Conservation (phyloP, 352 stramenopile species). For the Phytopythium ostracodes region DNA sequence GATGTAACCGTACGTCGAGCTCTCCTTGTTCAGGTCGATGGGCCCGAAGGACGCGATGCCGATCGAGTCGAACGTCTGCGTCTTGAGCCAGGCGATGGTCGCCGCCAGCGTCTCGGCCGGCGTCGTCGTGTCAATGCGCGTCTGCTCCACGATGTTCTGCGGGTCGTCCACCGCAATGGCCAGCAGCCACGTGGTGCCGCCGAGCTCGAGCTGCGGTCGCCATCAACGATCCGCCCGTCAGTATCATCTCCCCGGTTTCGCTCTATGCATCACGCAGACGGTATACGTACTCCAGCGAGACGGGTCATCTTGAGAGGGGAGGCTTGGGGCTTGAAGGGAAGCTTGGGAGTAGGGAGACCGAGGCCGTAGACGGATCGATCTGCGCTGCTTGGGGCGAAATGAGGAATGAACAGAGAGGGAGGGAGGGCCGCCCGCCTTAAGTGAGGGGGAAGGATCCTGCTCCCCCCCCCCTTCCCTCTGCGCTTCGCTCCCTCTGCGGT, state of each 20-base stretch:
- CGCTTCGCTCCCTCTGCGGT: no score
- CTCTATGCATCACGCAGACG: background rate
- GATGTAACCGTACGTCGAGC: conserved; percentile 92
- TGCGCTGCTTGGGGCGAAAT: conserved; percentile 8
- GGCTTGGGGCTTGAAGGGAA: background rate
- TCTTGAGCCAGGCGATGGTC: conserved; percentile 80
- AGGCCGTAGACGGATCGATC: background rate
- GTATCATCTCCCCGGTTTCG: no score
- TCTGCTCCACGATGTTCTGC: conserved; percentile 86
- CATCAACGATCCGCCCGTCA: background rate
- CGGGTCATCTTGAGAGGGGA: conserved; percentile 21
- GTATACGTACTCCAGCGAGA: conserved; percentile 18
- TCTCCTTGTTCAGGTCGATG: conserved; percentile 82
- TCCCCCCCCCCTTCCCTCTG: no score
- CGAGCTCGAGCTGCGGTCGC: conserved; percentile 83
- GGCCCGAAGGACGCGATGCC: conserved; percentile 95
- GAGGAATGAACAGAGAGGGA: no score
- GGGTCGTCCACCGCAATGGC: conserved; percentile 88
- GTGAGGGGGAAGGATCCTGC: background rate
- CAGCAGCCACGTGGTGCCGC: conserved; percentile 93
- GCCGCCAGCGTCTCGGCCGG: conserved; percentile 81
- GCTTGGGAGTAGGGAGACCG: background rate
- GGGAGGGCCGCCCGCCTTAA: no score
- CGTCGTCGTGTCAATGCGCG: conserved; percentile 82
- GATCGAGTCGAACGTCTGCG: conserved; percentile 74